phyloP scores from a whole-genome alignment of 2,329 filamentous ascomycete species.

The Colletotrichum australisinense region DNA sequence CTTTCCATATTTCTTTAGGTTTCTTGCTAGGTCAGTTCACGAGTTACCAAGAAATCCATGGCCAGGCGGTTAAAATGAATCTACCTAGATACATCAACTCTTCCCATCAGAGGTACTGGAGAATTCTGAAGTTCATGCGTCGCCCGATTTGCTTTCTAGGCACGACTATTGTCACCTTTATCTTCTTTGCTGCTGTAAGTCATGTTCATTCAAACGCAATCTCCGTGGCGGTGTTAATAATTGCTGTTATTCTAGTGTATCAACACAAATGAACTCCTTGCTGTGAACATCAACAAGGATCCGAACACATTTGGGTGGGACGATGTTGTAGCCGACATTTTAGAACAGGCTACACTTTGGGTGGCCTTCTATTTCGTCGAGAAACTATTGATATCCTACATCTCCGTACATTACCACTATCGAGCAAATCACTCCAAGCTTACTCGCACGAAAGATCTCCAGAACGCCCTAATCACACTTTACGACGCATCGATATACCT shows the following conservation, averaged over 20 bases:
- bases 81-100: conserved; percentile 42
- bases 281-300: conserved; percentile 34
- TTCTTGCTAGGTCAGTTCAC: conserved; percentile 38
- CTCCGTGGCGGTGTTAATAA: not conserved
- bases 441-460: conserved; percentile 38
- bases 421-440: conserved; percentile 37
- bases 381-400: conserved; percentile 44
- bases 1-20: conserved; percentile 41
- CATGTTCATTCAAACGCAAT: too few relatives aligned
- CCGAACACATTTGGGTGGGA: conserved; percentile 21
- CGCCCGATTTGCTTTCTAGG: conserved; percentile 40
- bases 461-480: conserved; percentile 42
- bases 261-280: conserved; percentile 31
- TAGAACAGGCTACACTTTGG: conserved; percentile 38
- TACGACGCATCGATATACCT: conserved; percentile 42
- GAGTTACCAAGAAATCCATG: not conserved
- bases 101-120: conserved; percentile 43
- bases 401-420: conserved; percentile 44
- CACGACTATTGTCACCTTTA: conserved; percentile 28
- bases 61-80: too few relatives aligned
- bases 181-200: conserved; percentile 36
- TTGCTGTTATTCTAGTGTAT: conserved; percentile 29
- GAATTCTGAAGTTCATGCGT: conserved; percentile 39
- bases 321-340: conserved; percentile 14
- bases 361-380: conserved; percentile 42